These are phyloP conservation scores for Lagerstroemia speciosa DNA, from an alignment of 345 rosid genomes.

Conservation along the genomic window DNA sequence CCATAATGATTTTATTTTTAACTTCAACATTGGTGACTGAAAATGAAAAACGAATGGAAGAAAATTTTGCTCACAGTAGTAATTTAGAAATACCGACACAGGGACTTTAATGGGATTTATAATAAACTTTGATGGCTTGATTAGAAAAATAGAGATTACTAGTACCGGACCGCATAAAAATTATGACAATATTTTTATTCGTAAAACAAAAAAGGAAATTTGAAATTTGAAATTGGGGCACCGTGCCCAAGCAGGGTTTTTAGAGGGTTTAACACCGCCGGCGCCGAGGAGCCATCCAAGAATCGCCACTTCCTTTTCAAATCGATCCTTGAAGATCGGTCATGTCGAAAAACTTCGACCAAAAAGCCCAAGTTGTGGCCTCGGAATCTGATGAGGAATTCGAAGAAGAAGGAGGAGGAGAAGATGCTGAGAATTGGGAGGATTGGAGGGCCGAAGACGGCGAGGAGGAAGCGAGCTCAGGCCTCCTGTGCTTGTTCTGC, in stretches of 20 bases:
- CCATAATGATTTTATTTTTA: no score
- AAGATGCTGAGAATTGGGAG: conserved; percentile 43
- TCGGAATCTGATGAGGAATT: conserved; percentile 4
- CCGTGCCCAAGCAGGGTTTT: background rate
- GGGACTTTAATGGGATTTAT: no score
- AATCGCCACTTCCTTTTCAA: background rate
- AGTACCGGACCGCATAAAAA: background rate
- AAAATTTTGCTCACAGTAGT: no score
- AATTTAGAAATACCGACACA: no score
- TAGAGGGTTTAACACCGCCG: background rate
- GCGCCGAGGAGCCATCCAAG: background rate
- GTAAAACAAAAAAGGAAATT: background rate
- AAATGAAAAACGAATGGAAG: no score
- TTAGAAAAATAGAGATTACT: no score
- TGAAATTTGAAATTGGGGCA: background rate
- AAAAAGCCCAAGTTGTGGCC: background rate
- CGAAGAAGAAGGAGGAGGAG: conserved; percentile 25
- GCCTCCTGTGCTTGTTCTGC: conserved; percentile 59
- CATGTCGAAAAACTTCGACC: background rate
- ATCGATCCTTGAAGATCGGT: background rate
- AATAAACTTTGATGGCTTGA: background rate
- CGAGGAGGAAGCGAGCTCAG: conserved; percentile 26
- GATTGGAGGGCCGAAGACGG: conserved; percentile 51
- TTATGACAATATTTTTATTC: background rate
- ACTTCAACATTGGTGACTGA: no score